Conservation (phyloP, 163 green algal genomes). For the Coccomyxa subellipsoidea region DNA sequence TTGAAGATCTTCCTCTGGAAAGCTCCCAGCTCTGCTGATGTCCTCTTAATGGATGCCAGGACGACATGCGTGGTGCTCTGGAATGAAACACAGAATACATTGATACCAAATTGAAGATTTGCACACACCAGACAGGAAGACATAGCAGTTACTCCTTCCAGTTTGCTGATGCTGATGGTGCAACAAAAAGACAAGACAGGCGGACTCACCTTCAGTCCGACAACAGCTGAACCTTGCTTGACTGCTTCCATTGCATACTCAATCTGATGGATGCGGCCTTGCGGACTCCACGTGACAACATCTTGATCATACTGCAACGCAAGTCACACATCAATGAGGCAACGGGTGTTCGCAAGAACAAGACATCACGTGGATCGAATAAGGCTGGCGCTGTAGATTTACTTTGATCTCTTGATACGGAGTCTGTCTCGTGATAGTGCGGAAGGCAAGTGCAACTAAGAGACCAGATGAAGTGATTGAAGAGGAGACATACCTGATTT, state of each 20-base stretch:
- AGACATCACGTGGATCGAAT: no score
- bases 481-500: no score
- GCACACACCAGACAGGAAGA: not conserved
- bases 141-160: no score
- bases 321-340: not conserved
- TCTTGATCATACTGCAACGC: constrained; percentile 94
- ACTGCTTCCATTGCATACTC: constrained; percentile 99
- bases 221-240: constrained; percentile 92
- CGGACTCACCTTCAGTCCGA: constrained; percentile 72
- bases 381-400: no score
- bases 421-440: no score
- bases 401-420: no score
- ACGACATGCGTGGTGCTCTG: constrained; percentile 88
- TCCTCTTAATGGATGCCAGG: constrained; percentile 87
- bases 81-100: constrained; percentile 8
- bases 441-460: no score
- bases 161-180: not conserved
- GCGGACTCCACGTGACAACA: constrained; percentile 93
- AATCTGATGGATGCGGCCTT: constrained; percentile 86
- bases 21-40: constrained; percentile 84
- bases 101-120: no score
- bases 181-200: not conserved
- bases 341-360: no score
- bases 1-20: constrained; percentile 93
- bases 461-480: no score